A percentile compares a stretch with the other conserved stretches of the same genome.
These are phyloP conservation scores for Cryphonectria nitschkei DNA, from an alignment of 2,329 filamentous ascomycete genomes.

Conservation along the genomic window DNA sequence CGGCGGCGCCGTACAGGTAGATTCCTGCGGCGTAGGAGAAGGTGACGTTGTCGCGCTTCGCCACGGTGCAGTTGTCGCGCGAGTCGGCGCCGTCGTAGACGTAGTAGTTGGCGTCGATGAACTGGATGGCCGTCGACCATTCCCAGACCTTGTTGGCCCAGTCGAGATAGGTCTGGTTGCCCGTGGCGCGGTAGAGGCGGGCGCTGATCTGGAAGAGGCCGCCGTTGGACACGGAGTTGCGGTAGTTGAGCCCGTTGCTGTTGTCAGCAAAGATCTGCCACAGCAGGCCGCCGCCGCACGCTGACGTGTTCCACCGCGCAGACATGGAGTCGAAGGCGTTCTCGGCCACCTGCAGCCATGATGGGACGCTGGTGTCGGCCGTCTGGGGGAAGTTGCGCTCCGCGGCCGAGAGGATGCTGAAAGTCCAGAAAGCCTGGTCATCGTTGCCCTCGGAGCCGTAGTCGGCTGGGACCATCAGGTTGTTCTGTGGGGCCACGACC, in stretches of 20 bases:
- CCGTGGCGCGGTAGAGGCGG: constrained; percentile 71
- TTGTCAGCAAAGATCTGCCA: constrained; percentile 85
- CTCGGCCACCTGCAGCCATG: constrained; percentile 68
- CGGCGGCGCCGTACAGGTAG: constrained; percentile 66
- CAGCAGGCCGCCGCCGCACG: constrained; percentile 72
- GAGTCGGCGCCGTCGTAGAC: constrained; percentile 67
- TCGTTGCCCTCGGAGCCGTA: constrained; percentile 70
- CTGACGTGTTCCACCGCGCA: constrained; percentile 68
- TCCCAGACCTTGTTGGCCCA: constrained; percentile 72
- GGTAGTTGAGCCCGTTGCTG: constrained; percentile 76
- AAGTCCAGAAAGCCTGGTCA: constrained; percentile 75
- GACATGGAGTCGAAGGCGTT: constrained; percentile 76
- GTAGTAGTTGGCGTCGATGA: constrained; percentile 59
- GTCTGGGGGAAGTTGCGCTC: constrained; percentile 67
- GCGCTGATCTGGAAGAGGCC: constrained; percentile 83
- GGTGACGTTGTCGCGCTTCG: constrained; percentile 51
- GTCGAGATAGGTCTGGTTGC: constrained; percentile 65
- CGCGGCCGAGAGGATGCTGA: constrained; percentile 68
- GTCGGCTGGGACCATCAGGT: constrained; percentile 64
- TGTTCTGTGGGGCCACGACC: constrained; percentile 56
- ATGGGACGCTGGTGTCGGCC: constrained; percentile 57
- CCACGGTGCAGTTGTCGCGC: constrained; percentile 54
- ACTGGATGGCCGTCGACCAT: constrained; percentile 61
- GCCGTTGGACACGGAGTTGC: constrained; percentile 80
- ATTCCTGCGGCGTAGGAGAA: constrained; percentile 71